Conservation (phyloP, 371 early-diverging fungal species). For the Chytridium lagenaria region DNA sequence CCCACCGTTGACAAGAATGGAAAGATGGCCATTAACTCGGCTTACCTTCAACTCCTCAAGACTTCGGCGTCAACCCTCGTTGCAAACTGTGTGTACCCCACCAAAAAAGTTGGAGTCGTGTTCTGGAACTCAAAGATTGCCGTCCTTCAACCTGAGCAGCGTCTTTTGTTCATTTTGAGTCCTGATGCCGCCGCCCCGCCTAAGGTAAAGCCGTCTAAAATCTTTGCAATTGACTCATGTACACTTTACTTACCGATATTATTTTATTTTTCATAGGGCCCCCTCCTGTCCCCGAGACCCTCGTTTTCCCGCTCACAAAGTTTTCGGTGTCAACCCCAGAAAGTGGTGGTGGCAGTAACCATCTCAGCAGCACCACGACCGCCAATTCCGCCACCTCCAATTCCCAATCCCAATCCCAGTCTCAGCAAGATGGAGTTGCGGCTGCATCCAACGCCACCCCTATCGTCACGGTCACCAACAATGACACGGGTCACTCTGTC, state of each 20-base stretch:
- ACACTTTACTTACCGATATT: neutral
- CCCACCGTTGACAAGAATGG: neutral
- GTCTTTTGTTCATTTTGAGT: neutral
- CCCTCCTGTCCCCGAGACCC: neutral
- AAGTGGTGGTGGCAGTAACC: neutral
- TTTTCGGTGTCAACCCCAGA: neutral
- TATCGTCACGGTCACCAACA: neutral
- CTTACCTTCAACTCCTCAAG: neutral
- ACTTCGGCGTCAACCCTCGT: neutral
- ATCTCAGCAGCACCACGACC: neutral
- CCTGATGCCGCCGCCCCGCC: neutral
- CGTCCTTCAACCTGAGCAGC: neutral
- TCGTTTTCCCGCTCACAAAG: conserved; percentile 16
- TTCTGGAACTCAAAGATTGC: conserved; percentile 20
- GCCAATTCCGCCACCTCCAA: neutral
- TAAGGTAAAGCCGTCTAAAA: conserved; percentile 7
- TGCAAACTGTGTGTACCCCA: conserved; percentile 1
- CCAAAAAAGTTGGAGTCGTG: conserved; percentile 20
- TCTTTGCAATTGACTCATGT: neutral
- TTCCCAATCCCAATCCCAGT: too few relatives aligned
- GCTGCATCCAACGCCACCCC: neutral
- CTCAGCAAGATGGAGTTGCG: too few relatives aligned
- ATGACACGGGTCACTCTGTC: neutral
- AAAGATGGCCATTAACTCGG: neutral
- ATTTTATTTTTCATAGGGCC: conserved; percentile 2